These are phyloP conservation scores for Gloeophyllum trabeum DNA, from an alignment of 768 basidiomycete species.

Conservation along the genomic window DNA sequence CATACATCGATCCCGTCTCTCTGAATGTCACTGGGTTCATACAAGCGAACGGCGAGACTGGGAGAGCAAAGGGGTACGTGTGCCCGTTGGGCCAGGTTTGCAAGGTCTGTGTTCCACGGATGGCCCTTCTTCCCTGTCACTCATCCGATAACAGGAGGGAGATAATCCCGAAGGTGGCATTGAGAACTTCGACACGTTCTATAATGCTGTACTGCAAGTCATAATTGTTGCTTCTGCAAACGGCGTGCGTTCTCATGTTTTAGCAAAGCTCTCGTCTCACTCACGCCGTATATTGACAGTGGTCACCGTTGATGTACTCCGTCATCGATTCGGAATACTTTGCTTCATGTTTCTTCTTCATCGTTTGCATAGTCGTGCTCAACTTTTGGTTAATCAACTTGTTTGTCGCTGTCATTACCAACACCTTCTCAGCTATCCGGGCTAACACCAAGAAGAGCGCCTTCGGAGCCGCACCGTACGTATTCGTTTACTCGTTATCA, in stretches of 20 bases:
- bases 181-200: slow-evolving; percentile 85
- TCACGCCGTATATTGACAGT: slow-evolving; percentile 30
- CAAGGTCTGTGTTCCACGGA: slow-evolving; percentile 30
- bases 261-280: background rate
- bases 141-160: slow-evolving; percentile 31
- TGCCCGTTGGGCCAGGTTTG: slow-evolving; percentile 85
- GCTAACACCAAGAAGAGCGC: slow-evolving; percentile 83
- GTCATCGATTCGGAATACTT: slow-evolving; percentile 89
- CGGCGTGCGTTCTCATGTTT: slow-evolving; percentile 54
- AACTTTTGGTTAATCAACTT: slow-evolving; percentile 94
- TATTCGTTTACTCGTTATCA: slow-evolving; percentile 7
- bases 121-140: background rate
- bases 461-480: slow-evolving; percentile 74
- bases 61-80: slow-evolving; percentile 66
- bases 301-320: slow-evolving; percentile 75
- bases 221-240: slow-evolving; percentile 75
- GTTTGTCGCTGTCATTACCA: slow-evolving; percentile 92
- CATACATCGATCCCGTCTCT: slow-evolving; percentile 54
- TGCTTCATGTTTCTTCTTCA: slow-evolving; percentile 80
- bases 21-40: slow-evolving; percentile 34
- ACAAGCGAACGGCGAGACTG: slow-evolving; percentile 22
- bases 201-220: slow-evolving; percentile 72
- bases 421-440: slow-evolving; percentile 83
- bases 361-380: slow-evolving; percentile 71
- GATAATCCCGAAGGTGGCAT: slow-evolving; percentile 55